Evolutionary conservation across 306 rosid species (phyloP), one percentile per base, ranked within the genome.

Genomic region (Abrus pulchellus): DNA sequence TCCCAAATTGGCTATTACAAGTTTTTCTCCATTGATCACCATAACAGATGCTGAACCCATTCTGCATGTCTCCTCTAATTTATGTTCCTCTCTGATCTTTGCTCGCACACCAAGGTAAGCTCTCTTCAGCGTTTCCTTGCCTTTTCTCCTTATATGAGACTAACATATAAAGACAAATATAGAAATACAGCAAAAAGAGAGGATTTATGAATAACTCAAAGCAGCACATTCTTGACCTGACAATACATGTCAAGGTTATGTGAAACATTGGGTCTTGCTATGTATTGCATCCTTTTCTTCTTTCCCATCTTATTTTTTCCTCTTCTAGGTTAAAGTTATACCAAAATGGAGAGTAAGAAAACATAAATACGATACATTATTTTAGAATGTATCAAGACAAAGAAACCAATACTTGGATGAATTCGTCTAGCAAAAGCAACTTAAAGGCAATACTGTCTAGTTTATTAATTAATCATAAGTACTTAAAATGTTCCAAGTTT

Each of bases 1-100:
- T 32, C 99, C 99, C 85, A 89, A 88, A 84, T 76, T 84, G 28
- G 92, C 93, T 34, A 88, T 80, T 36, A 93, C 96, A 50, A 95
- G 91, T 82, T 79, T 91, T 65, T 90, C 92, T 57, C 95, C 97
- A 65, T 89, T 80, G 43, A 91, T 90, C 20, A 94, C 84, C 80
- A 93, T 83, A 3, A 60, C 97, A 32, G 94, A 89, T 71, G 86
- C 91, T 27, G 95, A 90, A 12, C 97, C 85, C 12, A 77, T 83
- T 73, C 64, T 69, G 66, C 65, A 9, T 28, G 13, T 47, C 68
- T 86, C 92, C 11, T 86, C 90, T 8, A 70, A 73, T 79, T 77
- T 72, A 27, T 75, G 28, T 40, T 44, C 69, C 68, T 84, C 91
- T 82, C 82, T 83, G 11, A 90, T 78, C 84, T 78, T 88, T 67